Percentiles rank a stretch among this genome's conserved stretches.
phyloP scores from a whole-genome alignment of 2,329 filamentous ascomycete genomes.

The Diaporthe nobilis region DNA sequence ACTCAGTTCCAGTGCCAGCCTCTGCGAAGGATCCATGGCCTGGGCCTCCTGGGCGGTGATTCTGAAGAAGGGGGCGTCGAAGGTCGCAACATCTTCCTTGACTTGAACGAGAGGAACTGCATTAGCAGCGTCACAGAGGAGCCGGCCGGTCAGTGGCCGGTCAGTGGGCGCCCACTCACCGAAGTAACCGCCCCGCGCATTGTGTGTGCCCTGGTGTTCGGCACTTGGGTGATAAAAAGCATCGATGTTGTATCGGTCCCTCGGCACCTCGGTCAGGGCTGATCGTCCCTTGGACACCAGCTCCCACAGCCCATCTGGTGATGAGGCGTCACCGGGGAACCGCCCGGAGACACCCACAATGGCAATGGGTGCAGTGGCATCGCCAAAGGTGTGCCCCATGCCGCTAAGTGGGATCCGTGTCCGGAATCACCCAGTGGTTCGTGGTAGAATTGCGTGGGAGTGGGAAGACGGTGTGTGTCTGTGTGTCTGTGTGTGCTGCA shows the following conservation, averaged over 20 bases:
- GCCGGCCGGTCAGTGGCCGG: conserved; percentile 1
- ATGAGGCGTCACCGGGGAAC: conserved; percentile 25
- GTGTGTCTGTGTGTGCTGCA: not conserved
- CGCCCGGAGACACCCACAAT: conserved; percentile 27
- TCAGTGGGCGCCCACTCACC: conserved; percentile 7
- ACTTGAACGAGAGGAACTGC: not conserved
- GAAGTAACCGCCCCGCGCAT: conserved; percentile 14
- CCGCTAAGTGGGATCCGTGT: not conserved
- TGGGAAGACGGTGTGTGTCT: not conserved
- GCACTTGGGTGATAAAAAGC: conserved; percentile 35
- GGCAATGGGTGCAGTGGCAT: conserved; percentile 9
- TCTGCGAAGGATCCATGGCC: conserved; percentile 11
- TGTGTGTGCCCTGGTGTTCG: conserved; percentile 23
- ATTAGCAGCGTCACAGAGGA: conserved; percentile 24
- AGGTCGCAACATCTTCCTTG: conserved; percentile 29
- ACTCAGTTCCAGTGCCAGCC: conserved; percentile 21
- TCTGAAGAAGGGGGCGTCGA: conserved; percentile 1
- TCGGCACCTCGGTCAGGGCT: conserved; percentile 32
- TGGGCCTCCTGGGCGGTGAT: conserved; percentile 21
- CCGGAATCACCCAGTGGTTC: not conserved
- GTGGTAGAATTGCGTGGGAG: not conserved
- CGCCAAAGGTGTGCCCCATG: conserved; percentile 12
- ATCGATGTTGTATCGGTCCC: conserved; percentile 39
- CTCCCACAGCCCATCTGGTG: conserved; percentile 17
- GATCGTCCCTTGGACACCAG: conserved; percentile 20